phyloP scores from a whole-genome alignment of 2,329 filamentous ascomycete species.

The Cladosporium phlei region DNA sequence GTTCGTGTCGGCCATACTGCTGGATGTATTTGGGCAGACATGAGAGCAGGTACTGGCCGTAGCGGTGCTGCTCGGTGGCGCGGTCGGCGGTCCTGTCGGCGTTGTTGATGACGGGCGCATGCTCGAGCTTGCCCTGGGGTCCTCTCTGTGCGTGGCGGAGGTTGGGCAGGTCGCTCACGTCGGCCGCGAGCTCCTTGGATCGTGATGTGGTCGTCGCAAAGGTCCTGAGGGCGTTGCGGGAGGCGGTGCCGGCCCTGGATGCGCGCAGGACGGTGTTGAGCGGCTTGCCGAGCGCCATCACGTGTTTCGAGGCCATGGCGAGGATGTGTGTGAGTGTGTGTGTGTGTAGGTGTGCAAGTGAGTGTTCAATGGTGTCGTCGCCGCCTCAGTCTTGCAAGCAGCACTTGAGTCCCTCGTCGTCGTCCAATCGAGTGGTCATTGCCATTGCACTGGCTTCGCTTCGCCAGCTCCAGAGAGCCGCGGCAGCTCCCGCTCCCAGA shows the following conservation, averaged over 20 bases:
- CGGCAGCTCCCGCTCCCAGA: too few species aligned
- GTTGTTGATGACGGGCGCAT: slow-evolving; percentile 79
- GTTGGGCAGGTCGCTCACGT: slow-evolving; percentile 41
- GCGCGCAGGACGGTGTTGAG: slow-evolving; percentile 35
- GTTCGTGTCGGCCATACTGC: slow-evolving; percentile 51
- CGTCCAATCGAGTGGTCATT: slow-evolving; percentile 9
- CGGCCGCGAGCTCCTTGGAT: slow-evolving; percentile 41
- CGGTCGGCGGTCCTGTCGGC: slow-evolving; percentile 88
- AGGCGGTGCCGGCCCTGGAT: slow-evolving; percentile 23
- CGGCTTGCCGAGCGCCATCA: slow-evolving; percentile 36
- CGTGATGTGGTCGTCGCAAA: slow-evolving; percentile 41
- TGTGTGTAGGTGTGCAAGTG: slow-evolving; percentile 9
- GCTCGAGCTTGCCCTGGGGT: slow-evolving; percentile 50
- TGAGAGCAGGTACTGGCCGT: slow-evolving; percentile 94
- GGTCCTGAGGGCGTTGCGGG: slow-evolving; percentile 31
- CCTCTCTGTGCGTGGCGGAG: slow-evolving; percentile 40
- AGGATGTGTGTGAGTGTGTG: slow-evolving; percentile 11
- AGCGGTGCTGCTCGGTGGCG: slow-evolving; percentile 82
- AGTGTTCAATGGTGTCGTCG: too few species aligned
- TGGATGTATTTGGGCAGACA: slow-evolving; percentile 97
- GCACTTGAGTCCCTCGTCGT: neutral
- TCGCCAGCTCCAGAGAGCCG: too few species aligned
- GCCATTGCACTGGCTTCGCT: neutral
- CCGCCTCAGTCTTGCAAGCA: neutral
- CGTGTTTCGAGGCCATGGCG: slow-evolving; percentile 39